These are phyloP conservation scores for Miscanthus lutarioriparius DNA, from an alignment of 176 grass and related monocot species.

Conservation along the genomic window DNA sequence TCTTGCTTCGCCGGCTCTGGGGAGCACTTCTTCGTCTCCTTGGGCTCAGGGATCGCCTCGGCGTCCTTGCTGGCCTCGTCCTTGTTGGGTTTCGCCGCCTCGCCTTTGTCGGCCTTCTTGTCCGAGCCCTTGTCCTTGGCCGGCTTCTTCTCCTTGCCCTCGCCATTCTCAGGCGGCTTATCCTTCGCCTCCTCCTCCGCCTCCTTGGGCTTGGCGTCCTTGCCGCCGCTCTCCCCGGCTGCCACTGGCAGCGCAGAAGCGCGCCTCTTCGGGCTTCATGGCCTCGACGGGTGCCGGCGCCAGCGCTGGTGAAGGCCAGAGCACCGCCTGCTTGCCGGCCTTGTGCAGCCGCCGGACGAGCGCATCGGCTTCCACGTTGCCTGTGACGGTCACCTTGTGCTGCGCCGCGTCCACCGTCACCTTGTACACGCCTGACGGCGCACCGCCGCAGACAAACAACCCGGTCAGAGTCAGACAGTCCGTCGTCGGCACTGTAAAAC, in stretches of 20 bases:
- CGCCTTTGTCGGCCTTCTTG: constrained; percentile 38
- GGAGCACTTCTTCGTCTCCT: constrained; percentile 38
- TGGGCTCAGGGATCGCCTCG: constrained; percentile 8
- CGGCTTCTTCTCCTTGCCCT: constrained; percentile 34
- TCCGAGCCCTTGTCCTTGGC: constrained; percentile 27
- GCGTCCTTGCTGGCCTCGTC: constrained; percentile 15
- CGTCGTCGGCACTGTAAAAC: no score
- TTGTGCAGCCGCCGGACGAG: constrained; percentile 68
- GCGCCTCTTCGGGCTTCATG: constrained; percentile 41
- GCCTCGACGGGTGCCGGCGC: neutral
- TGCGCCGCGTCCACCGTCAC: constrained; percentile 66
- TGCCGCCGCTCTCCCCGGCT: neutral
- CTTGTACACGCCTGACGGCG: constrained; percentile 57
- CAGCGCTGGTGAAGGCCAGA: constrained; percentile 54
- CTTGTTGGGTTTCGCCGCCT: constrained; percentile 30
- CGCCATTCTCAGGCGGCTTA: constrained; percentile 15
- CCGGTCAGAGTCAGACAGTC: no score
- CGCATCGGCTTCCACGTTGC: constrained; percentile 45
- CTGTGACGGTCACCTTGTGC: constrained; percentile 76
- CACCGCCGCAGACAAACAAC: no score
- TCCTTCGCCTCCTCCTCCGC: neutral
- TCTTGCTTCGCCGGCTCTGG: constrained; percentile 28
- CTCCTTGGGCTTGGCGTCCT: neutral
- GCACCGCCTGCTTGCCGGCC: constrained; percentile 61
- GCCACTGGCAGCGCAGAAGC: neutral